Evolutionary conservation across 2,329 filamentous ascomycete genomes (phyloP).

Genomic region (Pestalotiopsis sp.): DNA sequence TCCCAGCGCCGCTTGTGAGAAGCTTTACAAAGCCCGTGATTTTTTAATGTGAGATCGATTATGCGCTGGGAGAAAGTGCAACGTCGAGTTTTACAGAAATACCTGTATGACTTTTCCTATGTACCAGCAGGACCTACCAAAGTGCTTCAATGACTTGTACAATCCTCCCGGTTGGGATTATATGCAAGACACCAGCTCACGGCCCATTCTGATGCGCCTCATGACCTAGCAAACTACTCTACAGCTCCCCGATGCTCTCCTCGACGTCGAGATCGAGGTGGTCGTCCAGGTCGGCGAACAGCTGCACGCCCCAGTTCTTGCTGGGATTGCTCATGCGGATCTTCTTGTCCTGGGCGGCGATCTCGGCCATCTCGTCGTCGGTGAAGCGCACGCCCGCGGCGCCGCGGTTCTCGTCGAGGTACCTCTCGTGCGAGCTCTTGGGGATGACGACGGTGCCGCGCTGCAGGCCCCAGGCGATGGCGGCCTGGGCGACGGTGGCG

Average conservation of each 20-base stretch:
- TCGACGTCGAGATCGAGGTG: constrained; percentile 27
- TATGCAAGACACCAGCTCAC: background rate
- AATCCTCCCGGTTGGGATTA: background rate
- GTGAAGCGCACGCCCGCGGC: constrained; percentile 50
- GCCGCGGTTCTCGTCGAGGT: constrained; percentile 47
- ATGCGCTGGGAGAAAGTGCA: no score
- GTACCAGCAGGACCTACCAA: background rate
- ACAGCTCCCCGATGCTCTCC: constrained; percentile 20
- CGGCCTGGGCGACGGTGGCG: constrained; percentile 44
- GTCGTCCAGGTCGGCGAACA: constrained; percentile 43
- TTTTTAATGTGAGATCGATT: no score
- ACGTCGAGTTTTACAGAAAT: no score
- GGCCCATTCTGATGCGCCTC: background rate
- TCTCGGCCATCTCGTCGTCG: constrained; percentile 37
- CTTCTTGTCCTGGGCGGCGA: constrained; percentile 33
- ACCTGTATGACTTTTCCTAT: background rate
- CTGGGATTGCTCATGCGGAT: constrained; percentile 40
- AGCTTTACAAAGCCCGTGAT: no score
- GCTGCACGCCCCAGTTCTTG: constrained; percentile 38
- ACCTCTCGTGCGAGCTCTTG: constrained; percentile 45
- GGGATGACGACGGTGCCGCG: constrained; percentile 52
- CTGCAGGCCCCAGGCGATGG: constrained; percentile 50
- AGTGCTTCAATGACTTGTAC: background rate
- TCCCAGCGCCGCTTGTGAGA: no score
- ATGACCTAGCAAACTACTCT: background rate